Base-by-base conservation (phyloP, 2,329 filamentous ascomycete genomes). In the Helicocarpus griseus region DNA sequence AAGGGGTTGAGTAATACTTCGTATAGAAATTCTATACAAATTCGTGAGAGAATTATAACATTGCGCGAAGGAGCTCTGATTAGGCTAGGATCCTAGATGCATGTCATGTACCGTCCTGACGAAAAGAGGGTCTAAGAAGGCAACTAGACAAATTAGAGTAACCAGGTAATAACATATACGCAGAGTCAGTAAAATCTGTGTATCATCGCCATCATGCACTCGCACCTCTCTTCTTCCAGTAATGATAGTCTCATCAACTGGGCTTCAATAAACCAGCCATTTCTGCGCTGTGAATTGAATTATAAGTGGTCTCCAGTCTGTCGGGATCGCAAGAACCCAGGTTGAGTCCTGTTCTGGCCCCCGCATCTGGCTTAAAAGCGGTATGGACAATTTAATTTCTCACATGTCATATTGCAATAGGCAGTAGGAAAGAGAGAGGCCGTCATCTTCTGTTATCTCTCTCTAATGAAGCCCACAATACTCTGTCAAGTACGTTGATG, bases 251-350 rank as follows among this genome's bases (percentile, higher is more conserved):
- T 49, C 14, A n/a, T 33, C 47, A 39, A 5, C 35, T 17, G 4
- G 35, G 8, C 3, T 39, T 41, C n/a, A 28, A 49, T 19, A 21
- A 29, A 31, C 29, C n/a, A 29, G 22, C n/a, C 35, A 13, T 38
- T 39, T 41, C 24, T 39, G 45, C 22, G 1, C n/a, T 13, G 38
- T 33, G 44, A 51, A 46, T 14, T 41, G 47, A 22, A 39, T 41
- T 48, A 35, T 56, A 44, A 56, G 41, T 56, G 54, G 54, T 33
- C 54, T 50, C 54, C 54, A 26, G 8, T 29, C 40, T 36, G 52
- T 51, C 49, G 54, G 54, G 54, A 48, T 43, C 35, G n/a, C 4
- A 9, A 35, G 38, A 43, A 38, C n/a, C n/a, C 14, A 36, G 22
- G 40, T 29, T 24, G 50, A 40, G 22, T 33, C 8, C 19, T 28